phyloP scores from a whole-genome alignment of 2,329 filamentous ascomycete species.

The Pseudopithomyces maydicus region DNA sequence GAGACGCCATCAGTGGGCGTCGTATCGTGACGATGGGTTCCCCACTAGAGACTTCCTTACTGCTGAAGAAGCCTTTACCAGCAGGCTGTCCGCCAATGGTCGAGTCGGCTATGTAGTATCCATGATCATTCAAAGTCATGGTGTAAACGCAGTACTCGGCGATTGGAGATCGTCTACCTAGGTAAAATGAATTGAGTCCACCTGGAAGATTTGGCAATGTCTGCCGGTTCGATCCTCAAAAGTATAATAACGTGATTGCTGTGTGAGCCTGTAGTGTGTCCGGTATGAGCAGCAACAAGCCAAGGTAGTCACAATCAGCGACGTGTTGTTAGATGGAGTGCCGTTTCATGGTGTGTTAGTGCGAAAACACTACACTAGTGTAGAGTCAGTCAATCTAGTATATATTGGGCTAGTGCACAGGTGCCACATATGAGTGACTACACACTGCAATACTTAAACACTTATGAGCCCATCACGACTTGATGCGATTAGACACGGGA shows the following conservation, averaged over 20 bases:
- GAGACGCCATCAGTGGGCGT: slow-evolving; percentile 59
- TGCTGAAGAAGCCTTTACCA: slow-evolving; percentile 58
- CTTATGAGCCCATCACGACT: too few species aligned
- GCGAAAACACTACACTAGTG: too few species aligned
- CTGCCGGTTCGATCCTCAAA: not conserved
- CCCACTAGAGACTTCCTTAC: slow-evolving; percentile 52
- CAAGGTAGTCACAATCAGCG: not conserved
- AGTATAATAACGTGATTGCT: not conserved
- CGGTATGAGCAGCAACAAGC: not conserved
- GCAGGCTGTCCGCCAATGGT: slow-evolving; percentile 3
- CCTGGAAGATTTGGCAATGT: not conserved
- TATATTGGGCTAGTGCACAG: too few species aligned
- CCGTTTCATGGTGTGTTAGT: not conserved
- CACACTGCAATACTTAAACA: too few species aligned
- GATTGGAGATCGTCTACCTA: not conserved
- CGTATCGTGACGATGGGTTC: slow-evolving; percentile 55
- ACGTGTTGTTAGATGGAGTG: not conserved
- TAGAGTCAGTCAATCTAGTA: too few species aligned
- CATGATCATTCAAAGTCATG: not conserved
- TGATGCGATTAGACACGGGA: too few species aligned
- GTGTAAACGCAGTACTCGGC: not conserved
- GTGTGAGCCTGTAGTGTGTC: not conserved
- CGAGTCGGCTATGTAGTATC: slow-evolving; percentile 1
- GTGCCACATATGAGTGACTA: too few species aligned
- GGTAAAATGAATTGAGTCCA: not conserved